phyloP scores from a whole-genome alignment of 192 early-diverging fungal species.

The Spinellus fusiger region DNA sequence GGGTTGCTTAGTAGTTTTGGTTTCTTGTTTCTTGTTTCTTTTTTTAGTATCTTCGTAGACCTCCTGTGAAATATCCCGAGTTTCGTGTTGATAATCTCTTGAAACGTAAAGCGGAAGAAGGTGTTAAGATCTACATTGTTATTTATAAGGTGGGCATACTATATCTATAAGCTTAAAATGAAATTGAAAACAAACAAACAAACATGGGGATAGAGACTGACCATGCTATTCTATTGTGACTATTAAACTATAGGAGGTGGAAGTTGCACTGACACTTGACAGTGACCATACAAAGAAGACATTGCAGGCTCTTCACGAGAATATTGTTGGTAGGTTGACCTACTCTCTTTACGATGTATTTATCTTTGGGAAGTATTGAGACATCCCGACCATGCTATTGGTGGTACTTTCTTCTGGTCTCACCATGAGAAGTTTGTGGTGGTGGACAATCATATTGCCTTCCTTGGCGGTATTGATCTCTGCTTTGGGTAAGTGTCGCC shows the following conservation, averaged over 20 bases:
- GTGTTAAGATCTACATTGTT: conserved; percentile 82
- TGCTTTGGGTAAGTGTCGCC: conserved; percentile 61
- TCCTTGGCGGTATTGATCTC: conserved; percentile 81
- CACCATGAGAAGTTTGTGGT: conserved; percentile 78
- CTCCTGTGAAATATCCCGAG: conserved; percentile 67
- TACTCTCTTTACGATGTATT: background rate
- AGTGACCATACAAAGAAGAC: conserved; percentile 71
- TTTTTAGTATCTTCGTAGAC: conserved; percentile 66
- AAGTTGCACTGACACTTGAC: conserved; percentile 66
- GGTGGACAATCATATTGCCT: conserved; percentile 76
- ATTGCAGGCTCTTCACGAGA: conserved; percentile 65
- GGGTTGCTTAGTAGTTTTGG: background rate
- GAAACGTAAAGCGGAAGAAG: conserved; percentile 76
- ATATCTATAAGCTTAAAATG: no score
- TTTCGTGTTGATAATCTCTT: conserved; percentile 77
- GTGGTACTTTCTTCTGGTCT: conserved; percentile 86
- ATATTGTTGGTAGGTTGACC: conserved; percentile 55
- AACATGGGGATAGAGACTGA: background rate
- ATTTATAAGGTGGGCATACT: conserved; percentile 66
- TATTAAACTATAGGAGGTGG: conserved; percentile 48
- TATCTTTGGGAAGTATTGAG: conserved; percentile 53
- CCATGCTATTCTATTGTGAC: background rate
- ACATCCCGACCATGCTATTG: conserved; percentile 78
- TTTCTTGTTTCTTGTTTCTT: background rate
- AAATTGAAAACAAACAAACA: conserved; percentile 3